These are phyloP conservation scores for Spergularia azorica DNA, from an alignment of 179 eudicot species.

Conservation along the genomic window DNA sequence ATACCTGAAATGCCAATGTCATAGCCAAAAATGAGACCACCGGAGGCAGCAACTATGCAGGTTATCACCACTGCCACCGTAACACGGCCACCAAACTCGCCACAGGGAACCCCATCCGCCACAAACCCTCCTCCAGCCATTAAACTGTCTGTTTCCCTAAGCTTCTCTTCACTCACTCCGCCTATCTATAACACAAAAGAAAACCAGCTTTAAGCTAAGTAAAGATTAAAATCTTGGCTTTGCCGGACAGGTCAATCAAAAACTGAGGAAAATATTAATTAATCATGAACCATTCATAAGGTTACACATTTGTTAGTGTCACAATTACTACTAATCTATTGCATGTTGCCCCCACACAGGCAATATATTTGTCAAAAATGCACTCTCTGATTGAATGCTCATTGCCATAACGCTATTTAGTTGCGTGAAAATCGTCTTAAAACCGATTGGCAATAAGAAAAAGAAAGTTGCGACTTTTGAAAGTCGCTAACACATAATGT, in stretches of 20 bases:
- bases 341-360: too few relatives aligned
- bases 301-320: too few relatives aligned
- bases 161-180: background rate
- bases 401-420: too few relatives aligned
- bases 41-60: slow-evolving; percentile 40
- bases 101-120: background rate
- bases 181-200: background rate
- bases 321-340: too few relatives aligned
- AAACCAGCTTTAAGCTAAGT: background rate
- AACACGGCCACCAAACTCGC: slow-evolving; percentile 10
- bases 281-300: background rate
- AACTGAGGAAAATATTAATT: background rate
- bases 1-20: slow-evolving; percentile 45
- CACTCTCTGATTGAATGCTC: too few relatives aligned
- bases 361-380: background rate
- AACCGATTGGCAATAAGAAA: too few relatives aligned
- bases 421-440: too few relatives aligned
- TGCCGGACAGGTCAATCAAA: too few relatives aligned
- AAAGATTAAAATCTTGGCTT: background rate
- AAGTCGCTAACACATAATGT: too few relatives aligned
- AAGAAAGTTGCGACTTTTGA: too few relatives aligned
- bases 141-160: background rate
- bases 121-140: slow-evolving; percentile 26
- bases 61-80: slow-evolving; percentile 36
- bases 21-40: slow-evolving; percentile 46